These are phyloP conservation scores for Clitopilus hobsonii DNA, from an alignment of 768 basidiomycete genomes.

Conservation along the genomic window DNA sequence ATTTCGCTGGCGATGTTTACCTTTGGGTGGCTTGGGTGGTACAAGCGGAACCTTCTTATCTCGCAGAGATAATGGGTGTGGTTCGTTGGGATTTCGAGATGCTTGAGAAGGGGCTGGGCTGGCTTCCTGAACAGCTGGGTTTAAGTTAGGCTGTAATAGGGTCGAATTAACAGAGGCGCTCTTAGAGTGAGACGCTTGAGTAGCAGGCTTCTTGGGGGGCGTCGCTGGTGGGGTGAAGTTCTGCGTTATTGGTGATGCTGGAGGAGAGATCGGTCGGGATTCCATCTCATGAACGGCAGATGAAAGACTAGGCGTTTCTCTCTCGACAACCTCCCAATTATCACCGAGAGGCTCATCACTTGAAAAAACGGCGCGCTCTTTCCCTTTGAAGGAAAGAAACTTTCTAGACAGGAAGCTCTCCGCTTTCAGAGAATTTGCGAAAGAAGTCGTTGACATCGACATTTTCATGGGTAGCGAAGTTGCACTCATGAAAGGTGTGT, in stretches of 20 bases:
- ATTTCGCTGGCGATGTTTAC: conserved; percentile 14
- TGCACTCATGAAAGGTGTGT: conserved; percentile 39
- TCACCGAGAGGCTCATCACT: conserved; percentile 26
- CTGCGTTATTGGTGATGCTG: conserved; percentile 5
- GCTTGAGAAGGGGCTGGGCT: conserved; percentile 8
- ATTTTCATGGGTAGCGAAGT: conserved; percentile 31
- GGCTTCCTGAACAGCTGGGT: conserved; percentile 14
- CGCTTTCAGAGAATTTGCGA: conserved; percentile 25
- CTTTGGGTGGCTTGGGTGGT: conserved; percentile 18
- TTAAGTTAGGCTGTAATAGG: too few species aligned
- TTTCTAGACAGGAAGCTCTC: conserved; percentile 29
- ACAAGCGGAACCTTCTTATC: conserved; percentile 22
- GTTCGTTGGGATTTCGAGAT: conserved; percentile 4
- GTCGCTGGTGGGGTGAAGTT: conserved; percentile 7
- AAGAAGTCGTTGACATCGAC: conserved; percentile 28
- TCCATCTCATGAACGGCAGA: conserved; percentile 20
- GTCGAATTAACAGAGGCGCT: too few species aligned
- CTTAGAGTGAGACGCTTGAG: too few species aligned
- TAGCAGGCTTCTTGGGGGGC: conserved; percentile 12
- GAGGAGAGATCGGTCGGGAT: neutral
- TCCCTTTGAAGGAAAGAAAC: conserved; percentile 36
- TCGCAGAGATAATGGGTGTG: conserved; percentile 15
- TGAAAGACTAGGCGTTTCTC: conserved; percentile 20
- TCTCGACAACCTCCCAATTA: conserved; percentile 42
- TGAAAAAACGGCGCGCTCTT: conserved; percentile 25